Percentiles rank a stretch among this genome's conserved stretches.
These are phyloP conservation scores for Cryptococcus sp. DNA, from an alignment of 1,284 basidiomycete genomes.

Conservation along the genomic window DNA sequence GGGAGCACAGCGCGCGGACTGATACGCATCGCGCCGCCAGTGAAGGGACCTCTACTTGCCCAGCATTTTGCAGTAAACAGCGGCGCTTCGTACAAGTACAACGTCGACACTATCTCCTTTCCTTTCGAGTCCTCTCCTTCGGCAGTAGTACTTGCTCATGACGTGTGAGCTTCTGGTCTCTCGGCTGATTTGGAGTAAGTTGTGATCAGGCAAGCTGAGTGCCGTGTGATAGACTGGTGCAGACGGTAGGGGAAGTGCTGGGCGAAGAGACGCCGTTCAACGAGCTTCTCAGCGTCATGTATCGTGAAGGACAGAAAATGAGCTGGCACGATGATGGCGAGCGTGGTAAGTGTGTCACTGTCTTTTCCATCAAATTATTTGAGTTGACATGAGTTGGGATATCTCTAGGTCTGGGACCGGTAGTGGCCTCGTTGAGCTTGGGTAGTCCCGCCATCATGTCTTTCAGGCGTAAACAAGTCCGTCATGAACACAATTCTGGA, in stretches of 20 bases:
- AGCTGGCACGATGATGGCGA: conserved; percentile 52
- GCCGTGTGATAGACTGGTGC: conserved; percentile 20
- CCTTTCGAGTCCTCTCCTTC: conserved; percentile 38
- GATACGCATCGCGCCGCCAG: conserved; percentile 1
- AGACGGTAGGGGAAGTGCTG: conserved; percentile 21
- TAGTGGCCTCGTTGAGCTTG: conserved; percentile 43
- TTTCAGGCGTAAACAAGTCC: conserved; percentile 31
- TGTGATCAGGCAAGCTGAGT: not conserved
- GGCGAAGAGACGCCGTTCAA: conserved; percentile 35
- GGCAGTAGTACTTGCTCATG: conserved; percentile 36
- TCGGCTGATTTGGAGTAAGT: not conserved
- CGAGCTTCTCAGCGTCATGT: conserved; percentile 47
- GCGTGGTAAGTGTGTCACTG: conserved; percentile 25
- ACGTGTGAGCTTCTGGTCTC: conserved; percentile 28
- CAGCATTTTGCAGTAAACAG: conserved; percentile 51
- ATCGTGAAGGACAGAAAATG: conserved; percentile 51
- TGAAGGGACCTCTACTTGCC: conserved; percentile 34
- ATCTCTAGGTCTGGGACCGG: conserved; percentile 39
- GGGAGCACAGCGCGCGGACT: not conserved
- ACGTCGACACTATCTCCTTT: conserved; percentile 40
- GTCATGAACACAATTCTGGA: conserved; percentile 6
- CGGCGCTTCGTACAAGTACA: conserved; percentile 49
- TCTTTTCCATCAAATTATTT: not conserved
- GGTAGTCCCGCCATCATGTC: conserved; percentile 43
- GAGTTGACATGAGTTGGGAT: not conserved